Evolutionary conservation across 73 alveolate species (phyloP), one percentile per base, ranked within the genome.

Genomic region (Paraurostyla sp.): DNA sequence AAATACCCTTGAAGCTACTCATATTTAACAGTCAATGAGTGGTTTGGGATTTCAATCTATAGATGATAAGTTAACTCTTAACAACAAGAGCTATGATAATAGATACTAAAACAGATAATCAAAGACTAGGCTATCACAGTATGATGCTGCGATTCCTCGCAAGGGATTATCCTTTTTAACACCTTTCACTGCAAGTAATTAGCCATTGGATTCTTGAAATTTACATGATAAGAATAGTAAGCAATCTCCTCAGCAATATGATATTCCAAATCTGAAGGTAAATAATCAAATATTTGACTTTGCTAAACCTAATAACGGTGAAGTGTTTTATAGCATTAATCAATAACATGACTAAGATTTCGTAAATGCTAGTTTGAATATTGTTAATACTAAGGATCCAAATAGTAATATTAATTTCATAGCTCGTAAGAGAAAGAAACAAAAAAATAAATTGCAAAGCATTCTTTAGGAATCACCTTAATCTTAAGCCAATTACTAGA

Each of bases 261-360:
- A 65, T 4, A 40, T 65, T 2, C 82, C 82, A 1, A 38, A 65
- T 38, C 46, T 65, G 9, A 65, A 65, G 25, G 9, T 35, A 7
- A 22, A 38, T 65, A 58, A 65, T 38, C 35, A 40, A 22, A 40
- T 7, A n/a, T 32, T 27, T 60, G 25, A 2, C 41, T 65, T 65
- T 11, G 82, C 35, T 38, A 65, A 40, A 32, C n/a, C n/a, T n/a
- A n/a, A n/a, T n/a, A 58, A 65, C 41, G 2, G 16, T 2, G 82
- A 65, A 38, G 82, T 65, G 9, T 65, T 65, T 22, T 65, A 65
- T 40, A 65, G 82, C 25, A 65, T 65, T 4, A 35, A 65, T 65
- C 41, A 65, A 30, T 16, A 56, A 1, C 56, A 65, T 65, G 42
- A 32, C 41, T 65, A 38, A 22, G 82, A 65, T 38, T 65, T 22